Percentiles rank a stretch among this genome's conserved stretches.
Evolutionary conservation across 179 eudicot genomes (phyloP).

Genomic region (Actinidia polygama): DNA sequence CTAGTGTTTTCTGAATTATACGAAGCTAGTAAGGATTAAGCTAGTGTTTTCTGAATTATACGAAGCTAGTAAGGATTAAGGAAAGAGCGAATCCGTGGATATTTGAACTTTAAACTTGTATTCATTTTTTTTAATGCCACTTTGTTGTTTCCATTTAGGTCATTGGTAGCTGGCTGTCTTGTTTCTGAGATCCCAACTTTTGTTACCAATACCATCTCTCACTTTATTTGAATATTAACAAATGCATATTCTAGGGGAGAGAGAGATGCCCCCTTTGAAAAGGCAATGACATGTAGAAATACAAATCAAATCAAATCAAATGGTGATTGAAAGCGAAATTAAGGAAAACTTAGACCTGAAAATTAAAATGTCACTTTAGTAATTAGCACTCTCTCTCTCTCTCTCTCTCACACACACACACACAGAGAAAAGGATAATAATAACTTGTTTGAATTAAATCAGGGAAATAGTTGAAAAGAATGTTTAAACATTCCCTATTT

Average conservation of each 20-base stretch:
- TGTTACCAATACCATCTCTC: not conserved
- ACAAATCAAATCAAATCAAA: no score
- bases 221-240: not conserved
- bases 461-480: not conserved
- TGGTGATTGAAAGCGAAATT: no score
- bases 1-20: no score
- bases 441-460: not conserved
- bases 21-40: no score
- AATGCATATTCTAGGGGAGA: not conserved
- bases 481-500: not conserved
- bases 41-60: no score
- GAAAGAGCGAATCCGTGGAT: no score
- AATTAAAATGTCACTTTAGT: no score
- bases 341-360: no score
- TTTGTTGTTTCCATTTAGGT: not conserved
- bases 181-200: not conserved
- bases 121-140: not conserved
- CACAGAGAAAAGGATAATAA: not conserved
- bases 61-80: no score
- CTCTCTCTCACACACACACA: no score
- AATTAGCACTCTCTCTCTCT: not conserved
- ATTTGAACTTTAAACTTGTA: not conserved
- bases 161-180: conserved; percentile 6
- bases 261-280: not conserved
- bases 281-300: not conserved